Evolutionary conservation across 306 rosid species (phyloP), one percentile per base, ranked within the genome.

Genomic region (Rosa chinensis): DNA sequence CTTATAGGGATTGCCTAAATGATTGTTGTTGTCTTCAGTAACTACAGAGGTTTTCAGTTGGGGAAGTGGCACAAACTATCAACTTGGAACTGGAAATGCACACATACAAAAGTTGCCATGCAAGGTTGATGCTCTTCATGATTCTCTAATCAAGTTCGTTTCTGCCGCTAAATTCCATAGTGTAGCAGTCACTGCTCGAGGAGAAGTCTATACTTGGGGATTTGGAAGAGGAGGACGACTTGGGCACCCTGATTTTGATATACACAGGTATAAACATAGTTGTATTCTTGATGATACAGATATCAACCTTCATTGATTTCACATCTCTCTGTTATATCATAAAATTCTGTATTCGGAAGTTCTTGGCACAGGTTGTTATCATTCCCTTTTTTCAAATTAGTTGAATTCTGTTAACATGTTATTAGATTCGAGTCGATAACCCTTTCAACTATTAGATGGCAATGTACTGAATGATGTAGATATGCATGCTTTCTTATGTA

Each of bases 151-250:
- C 77, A 89, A 89, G 91, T 70, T 89, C 67, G 78, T 93, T 85
- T 92, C 98, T 84, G 97, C 99, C 5, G 86, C 97, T 44, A 95
- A 95, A 86, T 95, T 95, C 85, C 98, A 92, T 40, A 95, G 99
- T 64, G 96, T 89, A 69, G 99, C 99, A 49, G 96, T 95, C 62
- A 92, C 90, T 79, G 84, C 87, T 72, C 80, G 18, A 59, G 99
- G 99, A 78, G 90, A 91, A 84, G 92, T 95, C 76, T 95, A 85
- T 81, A 90, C 97, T 62, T 95, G 99, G 99, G 99, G 99, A 73
- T 95, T 95, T 88, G 99, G 99, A 82, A 87, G 99, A 76, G 99
- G 99, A 4, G 99, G 99, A 3, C 92, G 99, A 61, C 92, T 95
- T 59, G 99, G 99, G 72, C 99, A 95, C 77, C 98, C 99, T 10